Evolutionary conservation across 2,329 filamentous ascomycete species (phyloP), one percentile per base, ranked within the genome.

Genomic region (Corynespora cassiicola): DNA sequence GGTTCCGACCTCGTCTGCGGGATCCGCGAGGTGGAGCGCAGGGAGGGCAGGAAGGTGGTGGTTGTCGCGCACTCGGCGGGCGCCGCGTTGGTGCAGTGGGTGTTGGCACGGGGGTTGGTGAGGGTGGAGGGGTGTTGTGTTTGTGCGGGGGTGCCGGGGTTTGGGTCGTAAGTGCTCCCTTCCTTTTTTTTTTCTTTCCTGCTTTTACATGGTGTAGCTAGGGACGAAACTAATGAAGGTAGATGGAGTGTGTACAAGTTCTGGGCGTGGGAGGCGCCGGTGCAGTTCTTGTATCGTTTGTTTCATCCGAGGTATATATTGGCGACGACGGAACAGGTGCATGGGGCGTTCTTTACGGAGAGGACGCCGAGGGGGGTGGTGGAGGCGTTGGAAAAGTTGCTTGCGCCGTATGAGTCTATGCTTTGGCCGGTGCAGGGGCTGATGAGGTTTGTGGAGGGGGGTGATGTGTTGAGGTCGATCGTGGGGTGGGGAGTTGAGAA

Each of bases 11-110:
- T 78, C 3, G 55, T 75, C 3, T 67, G 69, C 0, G 73, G 64
- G 2, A 63, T 78, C 24, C 50, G 63, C 12, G 37, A 52, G 12
- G 64, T 52, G 18, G 55, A 66, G 35, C 36, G 36, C 27, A 11
- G 55, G 15, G 72, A 73, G 52, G 68, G 66, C 7, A 43, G 39
- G 12, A 42, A 42, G n/a, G 72, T 75, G 2, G 54, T 69, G 41
- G 65, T 81, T 7, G 67, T 78, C 1, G 76, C 74, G 4, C 78
- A 81, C 58, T 79, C 75, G 4, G 74, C 72, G 30, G 77, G 78
- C 5, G 78, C 74, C 5, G 77, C 75, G 0, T 54, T 81, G 34
- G 63, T 68, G 30, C 79, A 81, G 55, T 75, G 72, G 23, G 55
- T 79, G 5, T 56, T 82, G 6, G 71, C 69, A 6, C 65, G 72